These are phyloP conservation scores for Populus hybrid DNA, from an alignment of 441 rosid species.

Conservation along the genomic window DNA sequence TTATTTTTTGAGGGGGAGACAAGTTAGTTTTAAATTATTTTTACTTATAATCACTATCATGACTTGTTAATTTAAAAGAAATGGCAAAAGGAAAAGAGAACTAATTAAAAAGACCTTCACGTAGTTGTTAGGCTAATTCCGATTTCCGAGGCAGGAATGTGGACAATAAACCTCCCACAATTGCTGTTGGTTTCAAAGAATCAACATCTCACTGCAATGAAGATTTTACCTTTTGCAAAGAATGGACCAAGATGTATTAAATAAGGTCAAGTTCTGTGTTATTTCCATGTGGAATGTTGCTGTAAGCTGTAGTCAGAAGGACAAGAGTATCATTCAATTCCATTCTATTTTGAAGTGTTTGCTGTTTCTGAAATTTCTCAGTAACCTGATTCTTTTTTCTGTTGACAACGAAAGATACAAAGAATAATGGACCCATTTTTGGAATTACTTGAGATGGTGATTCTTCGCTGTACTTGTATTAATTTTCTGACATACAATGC, in stretches of 20 bases:
- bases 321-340: neutral
- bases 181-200: neutral
- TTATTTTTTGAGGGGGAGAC: neutral
- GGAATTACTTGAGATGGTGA: neutral
- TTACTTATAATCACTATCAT: neutral
- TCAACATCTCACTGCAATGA: neutral
- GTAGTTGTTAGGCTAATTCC: neutral
- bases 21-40: too few species aligned
- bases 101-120: neutral
- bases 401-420: neutral
- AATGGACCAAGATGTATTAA: too few species aligned
- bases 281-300: too few species aligned
- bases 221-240: too few species aligned
- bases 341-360: neutral
- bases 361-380: neutral
- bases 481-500: conserved; percentile 7
- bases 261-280: too few species aligned
- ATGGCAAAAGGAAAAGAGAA: neutral
- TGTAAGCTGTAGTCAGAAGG: too few species aligned
- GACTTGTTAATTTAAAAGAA: neutral
- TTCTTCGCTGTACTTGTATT: neutral
- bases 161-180: neutral
- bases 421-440: neutral
- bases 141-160: neutral
- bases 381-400: neutral